Percentiles rank a stretch among this genome's conserved stretches.
Conservation (phyloP, 2,329 filamentous ascomycete species). For the Penicillium fuscoglaucum region DNA sequence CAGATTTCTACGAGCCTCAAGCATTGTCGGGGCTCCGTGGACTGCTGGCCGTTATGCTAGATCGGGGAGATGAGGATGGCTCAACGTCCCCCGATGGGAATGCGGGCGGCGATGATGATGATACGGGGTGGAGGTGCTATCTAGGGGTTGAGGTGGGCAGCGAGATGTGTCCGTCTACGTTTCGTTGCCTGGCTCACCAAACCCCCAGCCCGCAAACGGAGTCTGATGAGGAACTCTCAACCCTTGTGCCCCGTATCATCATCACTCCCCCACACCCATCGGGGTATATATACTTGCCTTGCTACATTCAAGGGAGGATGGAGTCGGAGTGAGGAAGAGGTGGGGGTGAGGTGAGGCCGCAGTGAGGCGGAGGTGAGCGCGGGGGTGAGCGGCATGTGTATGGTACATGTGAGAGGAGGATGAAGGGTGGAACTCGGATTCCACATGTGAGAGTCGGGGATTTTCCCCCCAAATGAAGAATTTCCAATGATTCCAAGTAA, state of each 20-base stretch:
- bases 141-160: not conserved
- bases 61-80: too few species aligned
- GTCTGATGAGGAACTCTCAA: not conserved
- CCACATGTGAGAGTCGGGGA: not conserved
- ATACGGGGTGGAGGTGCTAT: not conserved
- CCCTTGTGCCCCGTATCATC: not conserved
- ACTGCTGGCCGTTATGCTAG: too few species aligned
- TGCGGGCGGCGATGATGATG: not conserved
- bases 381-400: not conserved
- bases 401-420: not conserved
- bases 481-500: not conserved
- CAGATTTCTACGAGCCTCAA: not conserved
- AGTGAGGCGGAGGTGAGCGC: not conserved
- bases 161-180: not conserved
- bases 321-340: not conserved
- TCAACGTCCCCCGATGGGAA: not conserved
- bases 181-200: not conserved
- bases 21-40: not conserved
- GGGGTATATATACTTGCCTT: not conserved
- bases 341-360: not conserved
- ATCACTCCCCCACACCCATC: not conserved
- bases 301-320: not conserved
- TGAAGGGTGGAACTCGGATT: not conserved
- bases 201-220: not conserved
- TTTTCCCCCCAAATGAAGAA: not conserved